Conservation (phyloP, 106 monocot genomes). For the Platanthera zijinensis region DNA sequence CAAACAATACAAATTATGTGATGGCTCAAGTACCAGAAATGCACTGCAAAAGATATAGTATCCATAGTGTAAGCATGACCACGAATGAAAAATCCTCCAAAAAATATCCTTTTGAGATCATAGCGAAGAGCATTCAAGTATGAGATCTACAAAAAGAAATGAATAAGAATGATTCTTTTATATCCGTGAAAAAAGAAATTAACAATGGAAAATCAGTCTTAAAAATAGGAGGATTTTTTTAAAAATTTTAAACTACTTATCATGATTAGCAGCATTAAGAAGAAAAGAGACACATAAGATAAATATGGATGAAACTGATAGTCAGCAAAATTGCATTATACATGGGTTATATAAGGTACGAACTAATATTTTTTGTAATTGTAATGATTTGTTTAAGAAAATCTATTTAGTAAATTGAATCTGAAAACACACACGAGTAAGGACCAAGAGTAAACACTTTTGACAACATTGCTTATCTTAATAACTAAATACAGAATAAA, state of each 20-base stretch:
- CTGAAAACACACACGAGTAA: neutral
- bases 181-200: neutral
- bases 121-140: slow-evolving; percentile 96
- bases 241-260: too few relatives aligned
- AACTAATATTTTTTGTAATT: neutral
- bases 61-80: slow-evolving; percentile 99
- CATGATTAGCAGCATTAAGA: neutral
- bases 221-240: too few relatives aligned
- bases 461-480: neutral
- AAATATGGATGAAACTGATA: neutral
- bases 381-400: neutral
- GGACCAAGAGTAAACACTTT: neutral
- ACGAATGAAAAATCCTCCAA: slow-evolving; percentile 98
- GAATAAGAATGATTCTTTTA: slow-evolving; percentile 8
- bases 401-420: neutral
- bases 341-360: neutral
- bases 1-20: neutral
- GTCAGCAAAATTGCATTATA: neutral
- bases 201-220: neutral
- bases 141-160: slow-evolving; percentile 56
- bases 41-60: slow-evolving; percentile 96
- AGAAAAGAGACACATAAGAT: neutral
- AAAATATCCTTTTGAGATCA: slow-evolving; percentile 93
- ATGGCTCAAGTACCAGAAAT: slow-evolving; percentile 67
- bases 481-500: neutral